Evolutionary conservation across 2,329 filamentous ascomycete genomes (phyloP).

Genomic region (Hymenoscyphus repandus): DNA sequence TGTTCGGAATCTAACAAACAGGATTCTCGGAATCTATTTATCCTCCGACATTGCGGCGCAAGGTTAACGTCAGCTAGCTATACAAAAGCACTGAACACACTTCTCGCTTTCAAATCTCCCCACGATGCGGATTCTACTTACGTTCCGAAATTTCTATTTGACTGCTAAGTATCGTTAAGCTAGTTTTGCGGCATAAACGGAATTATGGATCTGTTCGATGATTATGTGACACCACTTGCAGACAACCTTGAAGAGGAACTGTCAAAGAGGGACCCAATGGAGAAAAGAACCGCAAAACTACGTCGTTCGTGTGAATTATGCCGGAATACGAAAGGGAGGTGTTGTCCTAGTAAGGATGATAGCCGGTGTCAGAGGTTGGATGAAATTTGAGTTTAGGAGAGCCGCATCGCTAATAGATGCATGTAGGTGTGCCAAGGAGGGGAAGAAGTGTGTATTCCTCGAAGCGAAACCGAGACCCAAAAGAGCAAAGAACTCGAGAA

Average conservation of each 20-base stretch:
- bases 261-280: not conserved
- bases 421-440: conserved; percentile 14
- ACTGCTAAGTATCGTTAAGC: too few species aligned
- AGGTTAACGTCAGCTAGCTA: too few species aligned
- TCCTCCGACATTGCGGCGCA: too few species aligned
- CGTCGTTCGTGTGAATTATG: conserved; percentile 46
- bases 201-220: conserved; percentile 2
- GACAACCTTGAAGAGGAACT: not conserved
- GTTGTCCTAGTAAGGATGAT: conserved; percentile 41
- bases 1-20: too few species aligned
- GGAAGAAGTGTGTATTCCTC: conserved; percentile 38
- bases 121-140: not conserved
- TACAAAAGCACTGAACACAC: too few species aligned
- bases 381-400: conserved; percentile 38
- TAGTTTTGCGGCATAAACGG: too few species aligned
- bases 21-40: too few species aligned
- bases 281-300: conserved; percentile 5
- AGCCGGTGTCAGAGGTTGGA: conserved; percentile 50
- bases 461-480: conserved; percentile 45
- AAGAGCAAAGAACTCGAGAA: conserved; percentile 38
- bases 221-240: not conserved
- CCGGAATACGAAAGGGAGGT: conserved; percentile 48
- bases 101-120: too few species aligned
- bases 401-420: not conserved
- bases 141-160: not conserved